Evolutionary conservation across 1,284 basidiomycete genomes (phyloP).

Genomic region (Fomitopsis schrenkii): DNA sequence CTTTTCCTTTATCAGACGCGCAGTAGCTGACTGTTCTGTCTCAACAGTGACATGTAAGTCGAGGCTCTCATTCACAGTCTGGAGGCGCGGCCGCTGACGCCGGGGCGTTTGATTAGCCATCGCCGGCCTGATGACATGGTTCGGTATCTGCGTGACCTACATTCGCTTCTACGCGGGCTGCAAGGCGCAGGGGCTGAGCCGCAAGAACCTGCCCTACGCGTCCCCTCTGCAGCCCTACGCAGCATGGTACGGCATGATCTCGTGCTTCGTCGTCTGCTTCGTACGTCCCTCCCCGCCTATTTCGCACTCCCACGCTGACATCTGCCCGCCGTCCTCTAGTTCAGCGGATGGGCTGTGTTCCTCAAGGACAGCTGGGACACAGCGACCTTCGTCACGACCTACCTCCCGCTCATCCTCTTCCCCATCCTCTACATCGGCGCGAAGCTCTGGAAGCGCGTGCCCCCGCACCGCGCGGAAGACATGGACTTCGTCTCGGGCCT

Average conservation of each 20-base stretch:
- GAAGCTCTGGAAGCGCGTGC: constrained; percentile 46
- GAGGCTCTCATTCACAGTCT: not conserved
- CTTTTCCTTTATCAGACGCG: not conserved
- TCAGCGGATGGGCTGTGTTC: constrained; percentile 77
- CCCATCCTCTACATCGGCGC: constrained; percentile 67
- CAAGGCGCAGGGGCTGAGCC: constrained; percentile 70
- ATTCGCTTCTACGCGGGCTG: constrained; percentile 77
- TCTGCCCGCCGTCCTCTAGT: constrained; percentile 33
- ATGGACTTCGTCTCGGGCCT: constrained; percentile 80
- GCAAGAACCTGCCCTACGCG: constrained; percentile 63
- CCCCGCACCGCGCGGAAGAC: constrained; percentile 46
- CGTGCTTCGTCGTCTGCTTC: constrained; percentile 62
- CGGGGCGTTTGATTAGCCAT: constrained; percentile 25
- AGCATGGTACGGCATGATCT: constrained; percentile 60
- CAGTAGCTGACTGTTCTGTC: not conserved
- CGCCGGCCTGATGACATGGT: constrained; percentile 78
- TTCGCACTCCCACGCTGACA: too few species aligned
- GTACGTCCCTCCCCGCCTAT: constrained; percentile 36
- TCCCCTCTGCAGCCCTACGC: constrained; percentile 67
- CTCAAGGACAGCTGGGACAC: constrained; percentile 59
- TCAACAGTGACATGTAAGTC: constrained; percentile 28
- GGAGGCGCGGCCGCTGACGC: not conserved
- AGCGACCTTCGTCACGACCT: constrained; percentile 54
- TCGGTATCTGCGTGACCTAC: constrained; percentile 78
- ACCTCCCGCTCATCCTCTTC: constrained; percentile 76